phyloP scores from a whole-genome alignment of 2,329 filamentous ascomycete genomes.

The Rhinocladiella mackenziei region DNA sequence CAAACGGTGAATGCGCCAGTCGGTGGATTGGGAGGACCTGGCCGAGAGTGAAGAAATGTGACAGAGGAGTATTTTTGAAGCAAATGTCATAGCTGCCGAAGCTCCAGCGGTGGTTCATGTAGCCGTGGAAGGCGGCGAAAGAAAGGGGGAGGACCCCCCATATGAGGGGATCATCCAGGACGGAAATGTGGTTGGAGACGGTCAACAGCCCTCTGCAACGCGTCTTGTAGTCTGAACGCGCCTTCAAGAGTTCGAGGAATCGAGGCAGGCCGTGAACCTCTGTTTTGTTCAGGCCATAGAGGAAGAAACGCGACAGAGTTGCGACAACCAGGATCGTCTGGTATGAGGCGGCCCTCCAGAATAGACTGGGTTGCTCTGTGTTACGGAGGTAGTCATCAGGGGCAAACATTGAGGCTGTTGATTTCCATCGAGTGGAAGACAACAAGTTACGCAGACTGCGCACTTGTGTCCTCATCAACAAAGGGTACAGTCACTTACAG shows the following conservation, averaged over 20 bases:
- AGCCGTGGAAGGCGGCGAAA: conserved; percentile 64
- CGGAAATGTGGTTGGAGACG: conserved; percentile 86
- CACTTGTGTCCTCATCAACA: not conserved
- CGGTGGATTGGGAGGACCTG: conserved; percentile 91
- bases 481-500: not conserved
- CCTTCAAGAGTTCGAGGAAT: conserved; percentile 72
- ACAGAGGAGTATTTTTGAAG: conserved; percentile 68
- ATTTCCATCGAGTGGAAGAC: conserved; percentile 10
- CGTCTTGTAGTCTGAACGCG: conserved; percentile 60
- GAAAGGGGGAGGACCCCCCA: conserved; percentile 82
- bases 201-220: conserved; percentile 78
- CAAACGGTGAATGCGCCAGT: conserved; percentile 68
- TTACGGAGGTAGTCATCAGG: conserved; percentile 42
- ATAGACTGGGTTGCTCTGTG: conserved; percentile 41
- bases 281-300: conserved; percentile 69
- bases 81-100: conserved; percentile 94
- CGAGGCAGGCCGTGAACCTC: conserved; percentile 71
- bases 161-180: conserved; percentile 91
- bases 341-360: conserved; percentile 69
- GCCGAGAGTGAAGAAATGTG: conserved; percentile 80
- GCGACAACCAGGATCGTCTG: conserved; percentile 70
- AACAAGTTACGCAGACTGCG: conserved; percentile 2
- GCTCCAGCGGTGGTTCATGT: conserved; percentile 73
- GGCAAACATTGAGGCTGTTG: conserved; percentile 26
- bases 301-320: conserved; percentile 66